Evolutionary conservation across 495 filamentous ascomycete genomes (phyloP), one percentile per base, ranked within the genome.

Genomic region (Xylaria telfairii): DNA sequence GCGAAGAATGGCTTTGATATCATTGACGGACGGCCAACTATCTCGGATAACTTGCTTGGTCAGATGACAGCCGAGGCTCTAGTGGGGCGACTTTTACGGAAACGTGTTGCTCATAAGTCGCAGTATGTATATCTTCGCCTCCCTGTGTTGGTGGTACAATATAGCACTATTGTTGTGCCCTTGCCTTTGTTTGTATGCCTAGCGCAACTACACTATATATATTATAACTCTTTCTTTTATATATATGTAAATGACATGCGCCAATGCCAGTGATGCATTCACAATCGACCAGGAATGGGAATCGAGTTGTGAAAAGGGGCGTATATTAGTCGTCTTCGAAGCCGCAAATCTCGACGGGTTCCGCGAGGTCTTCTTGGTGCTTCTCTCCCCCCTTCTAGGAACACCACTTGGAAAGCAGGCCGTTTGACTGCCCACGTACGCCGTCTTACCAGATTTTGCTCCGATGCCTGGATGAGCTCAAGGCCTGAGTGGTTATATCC

Each of bases 401-500:
- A 34, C 28, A 34, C 28, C 8, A 34, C 30, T n/a, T 15, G 19
- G 17, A 19, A 57, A n/a, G 13, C 28, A 34, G 34, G 15, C 30
- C 28, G 17, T n/a, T 3, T 32, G 2, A n/a, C 17, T 32, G 37
- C 28, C 19, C n/a, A 59, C 0, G 32, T 37, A 37, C 19, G 2
- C 32, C 17, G n/a, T 59, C 37, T 21, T 12, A 34, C 19, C 17
- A 26, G 19, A 15, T 17, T 61, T 61, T 10, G 37, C 34, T 61
- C 12, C 3, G 12, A 61, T 61, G 34, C 13, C n/a, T 34, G 17
- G 32, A 60, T 39, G 15, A 41, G 32, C 32, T 8, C 32, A n/a
- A 61, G 28, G 21, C 32, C 37, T 42, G 3, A 8, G 59, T 66
- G 26, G 24, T 54, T 54, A 69, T 63, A 69, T 69, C 67, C 67